A percentile compares a stretch with the other conserved stretches of the same genome.
Evolutionary conservation across 1,284 basidiomycete species (phyloP).

Genomic region (Moesziomyces sp.): DNA sequence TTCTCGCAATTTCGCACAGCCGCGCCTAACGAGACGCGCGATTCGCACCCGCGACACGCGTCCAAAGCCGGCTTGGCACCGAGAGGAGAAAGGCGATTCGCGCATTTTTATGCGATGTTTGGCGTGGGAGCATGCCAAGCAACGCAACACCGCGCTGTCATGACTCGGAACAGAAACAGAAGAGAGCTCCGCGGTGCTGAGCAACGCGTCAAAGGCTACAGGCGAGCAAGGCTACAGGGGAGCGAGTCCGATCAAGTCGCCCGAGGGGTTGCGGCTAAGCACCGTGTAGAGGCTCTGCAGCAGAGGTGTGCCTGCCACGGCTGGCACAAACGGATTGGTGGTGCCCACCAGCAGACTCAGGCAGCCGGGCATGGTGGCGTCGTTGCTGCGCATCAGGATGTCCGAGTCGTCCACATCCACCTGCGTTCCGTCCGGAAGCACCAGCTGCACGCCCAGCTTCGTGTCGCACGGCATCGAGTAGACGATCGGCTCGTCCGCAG

Average conservation of each 20-base stretch:
- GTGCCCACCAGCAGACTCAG: constrained; percentile 32
- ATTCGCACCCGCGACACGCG: no score
- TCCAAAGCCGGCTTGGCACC: no score
- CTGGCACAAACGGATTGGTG: constrained; percentile 28
- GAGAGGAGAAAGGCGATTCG: no score
- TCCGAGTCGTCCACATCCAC: constrained; percentile 22
- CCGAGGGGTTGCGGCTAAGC: constrained; percentile 6
- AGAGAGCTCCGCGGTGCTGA: no score
- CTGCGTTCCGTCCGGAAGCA: constrained; percentile 25
- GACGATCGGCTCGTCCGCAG: constrained; percentile 20
- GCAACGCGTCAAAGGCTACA: constrained; percentile 1
- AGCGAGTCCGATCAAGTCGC: constrained; percentile 38
- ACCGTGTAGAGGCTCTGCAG: constrained; percentile 43
- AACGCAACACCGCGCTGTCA: neutral
- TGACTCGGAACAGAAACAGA: neutral
- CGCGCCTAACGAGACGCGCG: no score
- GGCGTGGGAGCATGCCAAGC: no score
- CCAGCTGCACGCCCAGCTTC: constrained; percentile 24
- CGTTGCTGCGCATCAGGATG: constrained; percentile 42
- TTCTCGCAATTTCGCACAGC: no score
- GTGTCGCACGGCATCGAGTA: constrained; percentile 42
- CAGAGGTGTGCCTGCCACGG: constrained; percentile 31
- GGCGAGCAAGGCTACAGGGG: constrained; percentile 18
- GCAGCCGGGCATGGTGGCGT: constrained; percentile 33
- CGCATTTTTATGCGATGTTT: no score